Base-by-base conservation (phyloP, 345 rosid species). In the Camelina laxa region DNA sequence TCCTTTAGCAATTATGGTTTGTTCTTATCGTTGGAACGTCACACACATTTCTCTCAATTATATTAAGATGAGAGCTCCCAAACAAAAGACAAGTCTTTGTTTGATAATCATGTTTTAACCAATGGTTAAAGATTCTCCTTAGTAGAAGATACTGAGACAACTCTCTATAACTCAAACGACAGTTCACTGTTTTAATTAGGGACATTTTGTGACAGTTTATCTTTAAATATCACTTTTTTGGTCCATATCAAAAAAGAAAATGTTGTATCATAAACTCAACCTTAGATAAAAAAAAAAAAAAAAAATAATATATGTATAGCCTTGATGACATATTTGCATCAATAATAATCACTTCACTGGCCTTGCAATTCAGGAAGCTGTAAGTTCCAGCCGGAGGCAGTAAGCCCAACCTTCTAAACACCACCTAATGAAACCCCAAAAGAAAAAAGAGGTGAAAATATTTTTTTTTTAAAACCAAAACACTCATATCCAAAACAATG, bases 121-220 rank as follows among this genome's bases (percentile, higher is more conserved):
- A 60, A 70, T 0, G 11, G 10, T 33, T 59, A 9, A 47, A 35
- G 58, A 22, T 45, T 45, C 22, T 33, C 59, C 4, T 45, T 76
- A 56, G 62, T 78, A 13, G 58, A 53, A 31, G 61, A 38, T 55
- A 77, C 64, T 27, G 15, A 45, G 15, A 45, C 24, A 63, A n/a
- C 5, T n/a, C 33, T 62, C 60, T 22, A 6, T 7, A 1, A 45
- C 9, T 8, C 19, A 22, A 9, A 48, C 53, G 16, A 16, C 53
- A 50, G 19, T 6, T 3, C 30, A 36, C n/a, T 36, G 0, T 36
- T 59, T 15, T 4, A 16, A 9, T 9, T 57, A 57, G 12, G 27
- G 44, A 31, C 11, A 57, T 57, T 56, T 30, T 15, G 60, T 55
- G 19, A 27, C 36, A 55, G 3, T 55, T 50, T 51, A 21, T 24